Conservation (phyloP, 441 rosid species). For the Arabidopsis hybrid region DNA sequence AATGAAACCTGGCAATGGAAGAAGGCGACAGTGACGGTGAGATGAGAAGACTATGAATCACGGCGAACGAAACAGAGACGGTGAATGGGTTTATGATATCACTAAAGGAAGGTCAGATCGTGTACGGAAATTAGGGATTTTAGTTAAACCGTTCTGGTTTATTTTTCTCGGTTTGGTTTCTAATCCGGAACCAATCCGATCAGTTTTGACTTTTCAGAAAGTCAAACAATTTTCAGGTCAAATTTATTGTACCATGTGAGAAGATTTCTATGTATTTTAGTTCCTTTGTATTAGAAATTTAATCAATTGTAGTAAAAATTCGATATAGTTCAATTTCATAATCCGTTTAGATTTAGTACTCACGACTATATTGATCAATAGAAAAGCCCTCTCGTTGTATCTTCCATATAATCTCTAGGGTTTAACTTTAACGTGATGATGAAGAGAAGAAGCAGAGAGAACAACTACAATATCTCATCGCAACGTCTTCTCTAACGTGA, state of each 20-base stretch:
- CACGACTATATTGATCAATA: not conserved
- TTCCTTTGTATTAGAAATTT: not conserved
- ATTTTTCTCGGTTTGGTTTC: not conserved
- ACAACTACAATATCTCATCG: not conserved
- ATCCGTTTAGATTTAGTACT: not conserved
- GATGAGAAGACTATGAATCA: not conserved
- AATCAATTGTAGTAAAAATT: no score
- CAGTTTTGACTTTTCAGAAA: not conserved
- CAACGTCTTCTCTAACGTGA: not conserved
- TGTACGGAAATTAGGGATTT: constrained; percentile 34
- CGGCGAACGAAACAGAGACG: constrained; percentile 18
- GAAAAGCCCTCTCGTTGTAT: no score
- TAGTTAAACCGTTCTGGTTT: constrained; percentile 30
- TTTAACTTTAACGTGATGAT: not conserved
- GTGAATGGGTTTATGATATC: not conserved
- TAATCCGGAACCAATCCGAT: not conserved
- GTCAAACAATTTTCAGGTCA: no score
- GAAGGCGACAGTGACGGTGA: constrained; percentile 28
- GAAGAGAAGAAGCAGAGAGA: not conserved
- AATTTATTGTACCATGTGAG: no score
- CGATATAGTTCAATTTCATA: not conserved
- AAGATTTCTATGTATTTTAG: no score
- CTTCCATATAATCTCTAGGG: not conserved
- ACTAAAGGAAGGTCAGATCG: not conserved
- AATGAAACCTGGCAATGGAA: constrained; percentile 35